Base-by-base conservation (phyloP, 2,329 filamentous ascomycete species). In the Diplodia seriata region DNA sequence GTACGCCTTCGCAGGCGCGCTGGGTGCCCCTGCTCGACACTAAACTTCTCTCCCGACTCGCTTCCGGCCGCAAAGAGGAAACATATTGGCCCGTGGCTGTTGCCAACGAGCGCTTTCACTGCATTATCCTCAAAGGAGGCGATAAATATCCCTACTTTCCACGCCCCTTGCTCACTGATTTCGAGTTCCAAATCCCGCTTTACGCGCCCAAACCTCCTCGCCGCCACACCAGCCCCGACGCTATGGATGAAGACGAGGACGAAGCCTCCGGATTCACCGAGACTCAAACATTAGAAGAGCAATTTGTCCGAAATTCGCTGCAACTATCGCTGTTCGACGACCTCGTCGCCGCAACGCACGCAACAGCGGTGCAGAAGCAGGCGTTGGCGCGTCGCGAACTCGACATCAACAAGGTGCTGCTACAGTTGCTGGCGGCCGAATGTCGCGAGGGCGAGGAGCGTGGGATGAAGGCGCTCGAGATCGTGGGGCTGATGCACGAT, bases 21-120 rank as follows among this genome's bases (percentile, higher is more conserved):
- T 99, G 95, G 95, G 89, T 96, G 2, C 95, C 95, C 0, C 85
- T 99, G 2, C 87, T 99, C 3, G 94, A 99, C 79, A 99, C 96
- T 0, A 92, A 86, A 68, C 87, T 91, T 47, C 85, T 99, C 12
- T 86, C 92, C 0, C 93, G 95, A 70, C 86, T 97, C 3, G 91
- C 92, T 0, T 89, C 88, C 2, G 95, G 95, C 31, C 89, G 90
- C 68, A 97, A 97, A 79, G 87, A 91, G 71, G 95, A 99, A 80
- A 87, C 85, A 0, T 99, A 99, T 82, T 99, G 94, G 87, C 95
- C 95, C 1, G 92, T 99, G 38, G 95, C 95, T 0, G 94, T 98
- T 1, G 93, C 94, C 2, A 89, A 94, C 73, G 86, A 91, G 75
- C 94, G 91, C 75, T 99, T 99, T 80, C 94, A 98, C 84, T 99